phyloP scores from a whole-genome alignment of 257 asterid species.

The Cinchona pubescens region DNA sequence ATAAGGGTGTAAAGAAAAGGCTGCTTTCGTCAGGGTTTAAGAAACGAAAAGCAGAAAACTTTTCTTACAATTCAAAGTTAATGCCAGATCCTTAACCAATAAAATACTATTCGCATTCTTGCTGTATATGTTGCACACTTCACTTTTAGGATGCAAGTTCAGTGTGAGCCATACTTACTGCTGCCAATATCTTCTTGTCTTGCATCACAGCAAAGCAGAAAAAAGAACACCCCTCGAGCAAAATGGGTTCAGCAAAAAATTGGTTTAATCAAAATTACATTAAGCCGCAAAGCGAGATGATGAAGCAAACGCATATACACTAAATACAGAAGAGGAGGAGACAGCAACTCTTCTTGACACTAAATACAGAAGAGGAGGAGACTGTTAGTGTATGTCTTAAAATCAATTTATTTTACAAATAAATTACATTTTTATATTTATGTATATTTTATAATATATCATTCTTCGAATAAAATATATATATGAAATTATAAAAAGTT shows the following conservation, averaged over 20 bases:
- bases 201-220: not conserved
- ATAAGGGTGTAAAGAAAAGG: no score
- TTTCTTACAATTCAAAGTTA: slow-evolving; percentile 51
- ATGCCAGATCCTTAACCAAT: slow-evolving; percentile 30
- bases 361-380: no score
- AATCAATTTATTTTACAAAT: no score
- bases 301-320: not conserved
- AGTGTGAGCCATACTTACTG: not conserved
- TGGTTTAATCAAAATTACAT: not conserved
- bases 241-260: not conserved
- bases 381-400: no score
- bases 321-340: not conserved
- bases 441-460: no score
- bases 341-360: not conserved
- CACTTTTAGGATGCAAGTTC: not conserved
- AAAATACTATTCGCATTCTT: not conserved
- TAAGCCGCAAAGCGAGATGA: not conserved
- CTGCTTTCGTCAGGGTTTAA: no score
- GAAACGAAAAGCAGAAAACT: no score
- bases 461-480: no score
- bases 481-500: no score
- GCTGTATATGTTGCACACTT: not conserved
- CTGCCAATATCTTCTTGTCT: not conserved
- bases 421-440: no score
- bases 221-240: not conserved